Evolutionary conservation across 306 rosid species (phyloP), one percentile per base, ranked within the genome.

Genomic region (Dryas octopetala): DNA sequence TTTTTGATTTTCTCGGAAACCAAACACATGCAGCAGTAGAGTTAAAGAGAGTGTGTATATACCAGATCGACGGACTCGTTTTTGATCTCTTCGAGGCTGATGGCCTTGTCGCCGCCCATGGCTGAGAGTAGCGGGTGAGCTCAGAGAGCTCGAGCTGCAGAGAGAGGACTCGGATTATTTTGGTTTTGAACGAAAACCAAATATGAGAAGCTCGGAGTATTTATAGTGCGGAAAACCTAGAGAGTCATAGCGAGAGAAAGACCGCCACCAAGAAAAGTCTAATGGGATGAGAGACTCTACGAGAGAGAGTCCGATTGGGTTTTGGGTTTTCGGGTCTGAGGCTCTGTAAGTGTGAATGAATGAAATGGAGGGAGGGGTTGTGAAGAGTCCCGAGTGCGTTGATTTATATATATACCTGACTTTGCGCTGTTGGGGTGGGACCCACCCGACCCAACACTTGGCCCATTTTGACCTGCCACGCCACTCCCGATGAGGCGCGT

Each of bases 11-110:
- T 46, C 53, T 19, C 67, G 9, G 54, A n/a, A 79, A 48, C 70
- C 64, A 76, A 79, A 73, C 84, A 66, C n/a, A 54, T 54, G 76
- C 28, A 28, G 32, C 38, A 73, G 38, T 32, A 32, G 63, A n/a
- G 72, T 23, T 40, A 49, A 10, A 43, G 10, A 15, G 71, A 52
- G 23, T 52, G 28, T 5, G 7, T 53, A 1, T 66, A 45, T 85
- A 94, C 98, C 97, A 94, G 87, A 90, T 94, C 98, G 62, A 94
- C 91, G 79, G 85, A 80, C 76, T 94, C 98, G 61, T 91, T 94
- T 66, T 88, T 94, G 5, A 94, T 91, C 89, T 94, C 95, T 60
- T 94, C 97, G 41, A 94, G 98, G 79, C 88, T 83, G 86, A 91
- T 87, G 43, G 78, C 85, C 66, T 82, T 84, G 4, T 81, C 83